Evolutionary conservation across 1,284 basidiomycete genomes (phyloP).

Genomic region (Gymnopus androsaceus): DNA sequence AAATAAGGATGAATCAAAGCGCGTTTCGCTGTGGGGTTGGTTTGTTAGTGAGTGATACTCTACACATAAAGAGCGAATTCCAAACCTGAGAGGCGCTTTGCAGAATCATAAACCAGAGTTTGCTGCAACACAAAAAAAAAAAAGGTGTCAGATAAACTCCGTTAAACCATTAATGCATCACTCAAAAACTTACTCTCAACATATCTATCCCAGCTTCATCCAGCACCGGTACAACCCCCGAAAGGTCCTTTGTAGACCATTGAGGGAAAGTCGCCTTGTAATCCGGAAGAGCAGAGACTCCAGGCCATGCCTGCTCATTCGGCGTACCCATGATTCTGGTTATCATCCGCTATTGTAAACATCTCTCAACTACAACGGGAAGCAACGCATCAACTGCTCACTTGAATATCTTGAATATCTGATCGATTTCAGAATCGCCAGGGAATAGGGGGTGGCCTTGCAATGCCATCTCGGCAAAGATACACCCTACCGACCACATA

Average conservation of each 20-base stretch:
- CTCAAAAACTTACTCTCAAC: conserved; percentile 56
- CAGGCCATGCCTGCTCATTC: conserved; percentile 90
- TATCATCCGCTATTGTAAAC: background rate
- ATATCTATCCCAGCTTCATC: conserved; percentile 79
- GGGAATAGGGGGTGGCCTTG: conserved; percentile 91
- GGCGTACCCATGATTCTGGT: conserved; percentile 93
- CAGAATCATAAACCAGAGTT: conserved; percentile 90
- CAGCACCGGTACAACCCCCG: conserved; percentile 64
- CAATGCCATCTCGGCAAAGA: conserved; percentile 93
- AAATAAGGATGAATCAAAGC: conserved; percentile 86
- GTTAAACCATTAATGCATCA: background rate
- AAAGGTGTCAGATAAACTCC: conserved; percentile 20
- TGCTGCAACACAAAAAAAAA: conserved; percentile 46
- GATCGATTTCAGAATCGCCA: conserved; percentile 98
- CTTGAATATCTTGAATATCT: conserved; percentile 99
- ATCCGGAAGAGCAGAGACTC: conserved; percentile 87
- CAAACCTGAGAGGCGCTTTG: conserved; percentile 89
- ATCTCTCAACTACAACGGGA: background rate
- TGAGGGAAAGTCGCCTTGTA: conserved; percentile 98
- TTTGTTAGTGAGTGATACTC: background rate
- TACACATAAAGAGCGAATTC: conserved; percentile 9
- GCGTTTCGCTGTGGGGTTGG: conserved; percentile 67
- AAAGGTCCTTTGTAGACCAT: conserved; percentile 79
- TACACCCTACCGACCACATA: conserved; percentile 98
- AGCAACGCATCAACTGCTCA: conserved; percentile 40